Conservation (phyloP, 306 rosid species). For the Mucuna pruriens region DNA sequence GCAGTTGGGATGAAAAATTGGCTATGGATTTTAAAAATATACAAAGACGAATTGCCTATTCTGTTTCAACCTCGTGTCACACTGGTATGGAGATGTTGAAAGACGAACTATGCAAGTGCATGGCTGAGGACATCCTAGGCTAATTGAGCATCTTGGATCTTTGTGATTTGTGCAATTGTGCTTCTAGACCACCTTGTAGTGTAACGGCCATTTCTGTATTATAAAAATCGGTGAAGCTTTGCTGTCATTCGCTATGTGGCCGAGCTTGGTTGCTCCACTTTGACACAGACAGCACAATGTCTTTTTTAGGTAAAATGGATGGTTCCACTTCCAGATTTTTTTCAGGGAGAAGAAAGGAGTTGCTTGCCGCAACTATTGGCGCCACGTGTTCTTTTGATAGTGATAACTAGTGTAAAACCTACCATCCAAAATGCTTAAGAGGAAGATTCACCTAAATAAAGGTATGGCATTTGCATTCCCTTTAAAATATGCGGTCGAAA, state of each 20-base stretch:
- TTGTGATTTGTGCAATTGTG: too few species aligned
- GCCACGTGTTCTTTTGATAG: conserved; percentile 25
- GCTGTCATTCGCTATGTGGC: conserved; percentile 26
- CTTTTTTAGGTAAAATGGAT: conserved; percentile 24
- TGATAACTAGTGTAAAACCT: not conserved
- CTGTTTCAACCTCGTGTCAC: conserved; percentile 60
- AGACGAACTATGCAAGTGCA: conserved; percentile 51
- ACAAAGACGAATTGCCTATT: conserved; percentile 63
- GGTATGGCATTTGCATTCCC: conserved; percentile 16
- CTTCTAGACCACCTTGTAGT: not conserved
- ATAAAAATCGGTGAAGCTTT: conserved; percentile 1
- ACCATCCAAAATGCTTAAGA: conserved; percentile 20
- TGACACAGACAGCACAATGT: conserved; percentile 28
- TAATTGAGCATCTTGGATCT: conserved; percentile 44
- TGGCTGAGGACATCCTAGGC: conserved; percentile 62
- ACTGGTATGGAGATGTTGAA: conserved; percentile 46
- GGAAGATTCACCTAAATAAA: conserved; percentile 8
- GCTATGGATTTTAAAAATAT: conserved; percentile 59
- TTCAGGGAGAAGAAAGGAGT: not conserved
- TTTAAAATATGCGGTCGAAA: conserved; percentile 25
- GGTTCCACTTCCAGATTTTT: conserved; percentile 3
- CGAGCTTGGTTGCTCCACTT: conserved; percentile 28
- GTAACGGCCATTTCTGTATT: not conserved
- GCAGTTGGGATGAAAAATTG: conserved; percentile 67
- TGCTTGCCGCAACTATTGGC: conserved; percentile 22